Conservation (phyloP, 2,329 filamentous ascomycete species). For the Macrophomina phaseolina region DNA sequence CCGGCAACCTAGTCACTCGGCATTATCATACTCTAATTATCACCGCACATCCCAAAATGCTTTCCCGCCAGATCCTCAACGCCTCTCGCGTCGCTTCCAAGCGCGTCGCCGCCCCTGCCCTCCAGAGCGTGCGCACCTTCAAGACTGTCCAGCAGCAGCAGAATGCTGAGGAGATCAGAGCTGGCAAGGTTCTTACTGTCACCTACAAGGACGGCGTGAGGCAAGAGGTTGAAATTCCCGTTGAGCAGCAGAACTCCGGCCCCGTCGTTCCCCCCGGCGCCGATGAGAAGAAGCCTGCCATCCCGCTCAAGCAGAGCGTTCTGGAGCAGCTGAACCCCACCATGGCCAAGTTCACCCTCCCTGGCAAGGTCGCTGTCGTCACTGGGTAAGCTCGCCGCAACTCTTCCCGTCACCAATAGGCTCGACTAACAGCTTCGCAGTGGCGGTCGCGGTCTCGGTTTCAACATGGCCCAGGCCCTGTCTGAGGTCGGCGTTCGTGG, state of each 20-base stretch:
- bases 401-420: not conserved
- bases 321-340: conserved; percentile 66
- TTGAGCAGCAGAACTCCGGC: conserved; percentile 40
- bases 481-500: conserved; percentile 77
- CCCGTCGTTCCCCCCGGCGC: conserved; percentile 41
- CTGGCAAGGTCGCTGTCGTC: conserved; percentile 73
- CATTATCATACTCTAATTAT: not conserved
- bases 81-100: conserved; percentile 21
- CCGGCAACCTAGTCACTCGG: not conserved
- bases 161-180: conserved; percentile 26
- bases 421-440: conserved; percentile 45
- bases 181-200: conserved; percentile 27
- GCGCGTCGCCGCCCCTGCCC: conserved; percentile 22
- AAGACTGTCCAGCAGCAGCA: conserved; percentile 19
- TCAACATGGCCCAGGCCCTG: conserved; percentile 79
- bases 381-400: conserved; percentile 63
- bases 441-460: conserved; percentile 77
- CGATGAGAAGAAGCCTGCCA: conserved; percentile 39
- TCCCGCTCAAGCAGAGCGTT: conserved; percentile 44
- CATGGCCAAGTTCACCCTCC: conserved; percentile 71
- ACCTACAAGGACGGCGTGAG: conserved; percentile 27
- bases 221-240: conserved; percentile 34
- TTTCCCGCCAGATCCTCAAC: conserved; percentile 22
- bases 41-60: conserved; percentile 7
- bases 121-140: conserved; percentile 25